Percentiles rank a stretch among this genome's conserved stretches.
These are phyloP conservation scores for Phaseolus lunatus DNA, from an alignment of 306 rosid genomes.

Conservation along the genomic window DNA sequence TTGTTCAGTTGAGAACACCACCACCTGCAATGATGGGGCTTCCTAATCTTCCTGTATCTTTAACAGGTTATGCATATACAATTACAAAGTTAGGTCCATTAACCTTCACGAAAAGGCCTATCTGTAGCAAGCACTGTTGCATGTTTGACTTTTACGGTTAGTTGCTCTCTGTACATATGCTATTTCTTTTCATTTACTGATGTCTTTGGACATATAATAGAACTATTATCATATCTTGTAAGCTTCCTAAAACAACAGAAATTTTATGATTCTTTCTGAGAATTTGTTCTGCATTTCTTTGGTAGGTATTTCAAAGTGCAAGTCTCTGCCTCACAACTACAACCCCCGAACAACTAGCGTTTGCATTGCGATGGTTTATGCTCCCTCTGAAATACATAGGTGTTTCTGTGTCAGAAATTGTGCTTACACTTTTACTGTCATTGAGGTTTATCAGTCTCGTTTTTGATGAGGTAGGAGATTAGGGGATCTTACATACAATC, in stretches of 20 bases:
- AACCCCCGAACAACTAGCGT: conserved; percentile 93
- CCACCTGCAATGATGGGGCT: conserved; percentile 80
- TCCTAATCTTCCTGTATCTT: conserved; percentile 77
- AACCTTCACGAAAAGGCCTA: conserved; percentile 92
- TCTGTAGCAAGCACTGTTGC: conserved; percentile 93
- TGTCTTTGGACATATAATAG: no score
- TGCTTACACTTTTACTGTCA: conserved; percentile 89
- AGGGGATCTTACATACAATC: conserved; percentile 16
- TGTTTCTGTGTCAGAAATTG: conserved; percentile 90
- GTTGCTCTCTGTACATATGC: conserved; percentile 47
- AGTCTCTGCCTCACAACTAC: conserved; percentile 97
- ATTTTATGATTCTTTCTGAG: conserved; percentile 39
- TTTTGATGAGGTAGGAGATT: conserved; percentile 84
- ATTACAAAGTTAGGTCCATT: conserved; percentile 87
- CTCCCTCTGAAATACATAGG: conserved; percentile 81
- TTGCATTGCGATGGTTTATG: conserved; percentile 89
- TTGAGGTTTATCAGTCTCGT: conserved; percentile 88
- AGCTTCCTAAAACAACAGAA: conserved; percentile 30
- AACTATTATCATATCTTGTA: no score
- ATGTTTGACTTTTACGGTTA: conserved; percentile 88
- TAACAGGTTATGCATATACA: conserved; percentile 81
- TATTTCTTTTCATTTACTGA: conserved; percentile 22
- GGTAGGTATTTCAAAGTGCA: conserved; percentile 97
- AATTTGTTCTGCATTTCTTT: conserved; percentile 45
- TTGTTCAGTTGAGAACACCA: conserved; percentile 87